Base-by-base conservation (phyloP, 108 stramenopile genomes). In the Skeletonema potamos region DNA sequence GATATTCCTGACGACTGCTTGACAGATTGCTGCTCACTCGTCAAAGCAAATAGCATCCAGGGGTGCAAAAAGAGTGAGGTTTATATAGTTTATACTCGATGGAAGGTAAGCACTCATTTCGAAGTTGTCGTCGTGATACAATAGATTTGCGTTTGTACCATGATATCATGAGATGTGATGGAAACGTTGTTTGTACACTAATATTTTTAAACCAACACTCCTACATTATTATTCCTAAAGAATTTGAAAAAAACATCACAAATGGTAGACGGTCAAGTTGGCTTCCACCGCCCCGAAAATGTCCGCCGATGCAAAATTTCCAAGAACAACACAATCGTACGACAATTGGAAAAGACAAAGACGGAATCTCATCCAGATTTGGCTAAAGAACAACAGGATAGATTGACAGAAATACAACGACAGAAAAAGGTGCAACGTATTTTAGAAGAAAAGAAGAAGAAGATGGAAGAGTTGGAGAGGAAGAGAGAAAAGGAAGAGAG, bases 221-320 rank as follows among this genome's bases (percentile, higher is more conserved):
- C 8, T 8, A 51, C 6, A 15, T 20, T 6, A 13, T 10, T 13
- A 13, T 51, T 1, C 48, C 44, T 18, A 22, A 51, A 51, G 48
- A 51, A 51, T 10, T n/a, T 51, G 4, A 51, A 51, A 22, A 51
- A 76, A 82, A 91, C 91, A 6, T 59, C 79, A 8, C 62, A 62
- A 4, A 92, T 91, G 91, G 89, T 87, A 8, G 89, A 87, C 27
- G 94, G 94, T 6, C 84, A 86, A 74, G 94, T 95, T 9, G 77
- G 87, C 6, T 95, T 68, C 67, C 91, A 95, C 62, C 85, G 91
- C 30, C 91, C 94, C 22, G 82, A 92, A 36, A 92, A 92, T 70
- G 91, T 92, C n/a, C 84, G 89, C 10, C 76, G 86, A 9, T 58
- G 76, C 15, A 68, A 79, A 62, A 84, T 88, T 6, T 90, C 90